Conservation (phyloP, 495 filamentous ascomycete species). For the Podospora pseudoanserina region DNA sequence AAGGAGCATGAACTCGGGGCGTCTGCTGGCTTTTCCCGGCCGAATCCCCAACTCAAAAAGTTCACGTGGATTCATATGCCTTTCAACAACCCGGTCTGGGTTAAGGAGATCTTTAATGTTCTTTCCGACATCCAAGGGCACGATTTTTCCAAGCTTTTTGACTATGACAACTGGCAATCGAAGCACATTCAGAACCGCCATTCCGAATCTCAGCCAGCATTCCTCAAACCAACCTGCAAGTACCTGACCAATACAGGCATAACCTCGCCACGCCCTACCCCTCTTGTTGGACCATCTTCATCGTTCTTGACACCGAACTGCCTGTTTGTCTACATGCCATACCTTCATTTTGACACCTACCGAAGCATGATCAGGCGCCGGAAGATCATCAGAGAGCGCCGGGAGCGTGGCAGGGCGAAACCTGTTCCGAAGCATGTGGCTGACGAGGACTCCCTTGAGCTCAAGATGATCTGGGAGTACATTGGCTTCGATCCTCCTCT, state of each 20-base stretch:
- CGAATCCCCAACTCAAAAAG: slow-evolving; percentile 39
- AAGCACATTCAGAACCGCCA: slow-evolving; percentile 46
- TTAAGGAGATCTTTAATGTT: slow-evolving; percentile 47
- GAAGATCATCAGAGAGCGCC: slow-evolving; percentile 52
- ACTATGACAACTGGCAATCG: slow-evolving; percentile 47
- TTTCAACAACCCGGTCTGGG: slow-evolving; percentile 64
- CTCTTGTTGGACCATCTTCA: slow-evolving; percentile 13
- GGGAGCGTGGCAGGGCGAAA: slow-evolving; percentile 53
- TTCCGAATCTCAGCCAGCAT: slow-evolving; percentile 45
- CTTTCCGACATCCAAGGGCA: slow-evolving; percentile 33
- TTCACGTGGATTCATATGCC: slow-evolving; percentile 66
- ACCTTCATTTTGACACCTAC: slow-evolving; percentile 68
- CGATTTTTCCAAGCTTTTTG: slow-evolving; percentile 45
- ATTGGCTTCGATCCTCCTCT: slow-evolving; percentile 61
- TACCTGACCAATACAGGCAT: slow-evolving; percentile 43
- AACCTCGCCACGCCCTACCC: slow-evolving; percentile 30
- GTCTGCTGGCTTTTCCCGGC: slow-evolving; percentile 39
- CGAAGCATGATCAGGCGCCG: slow-evolving; percentile 56
- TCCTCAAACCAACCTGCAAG: slow-evolving; percentile 42
- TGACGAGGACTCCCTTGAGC: slow-evolving; percentile 51
- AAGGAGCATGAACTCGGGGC: slow-evolving; percentile 30
- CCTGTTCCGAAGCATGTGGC: slow-evolving; percentile 55
- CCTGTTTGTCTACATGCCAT: slow-evolving; percentile 46
- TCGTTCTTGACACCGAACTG: slow-evolving; percentile 32
- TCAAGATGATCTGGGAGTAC: slow-evolving; percentile 62